These are phyloP conservation scores for Zymoseptoria crescenta DNA, from an alignment of 2,329 filamentous ascomycete genomes.

Conservation along the genomic window DNA sequence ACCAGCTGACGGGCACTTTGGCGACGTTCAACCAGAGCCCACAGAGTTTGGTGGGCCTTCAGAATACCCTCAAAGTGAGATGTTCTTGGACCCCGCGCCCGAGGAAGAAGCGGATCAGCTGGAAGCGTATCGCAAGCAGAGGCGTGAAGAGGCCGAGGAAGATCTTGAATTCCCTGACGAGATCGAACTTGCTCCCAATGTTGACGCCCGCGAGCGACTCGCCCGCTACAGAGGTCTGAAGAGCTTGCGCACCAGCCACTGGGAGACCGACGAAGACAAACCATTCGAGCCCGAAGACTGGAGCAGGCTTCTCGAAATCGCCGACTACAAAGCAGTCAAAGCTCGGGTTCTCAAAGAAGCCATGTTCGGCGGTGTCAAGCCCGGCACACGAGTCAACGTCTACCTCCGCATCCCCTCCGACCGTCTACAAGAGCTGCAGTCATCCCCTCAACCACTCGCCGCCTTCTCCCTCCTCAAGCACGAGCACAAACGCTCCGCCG, in stretches of 20 bases:
- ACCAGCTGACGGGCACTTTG: conserved; percentile 68
- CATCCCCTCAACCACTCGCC: conserved; percentile 54
- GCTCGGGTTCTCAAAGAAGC: conserved; percentile 72
- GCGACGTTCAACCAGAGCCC: conserved; percentile 44
- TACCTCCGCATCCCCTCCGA: conserved; percentile 52
- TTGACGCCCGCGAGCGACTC: conserved; percentile 76
- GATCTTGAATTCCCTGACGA: conserved; percentile 96
- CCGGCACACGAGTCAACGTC: conserved; percentile 76
- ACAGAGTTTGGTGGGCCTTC: conserved; percentile 62
- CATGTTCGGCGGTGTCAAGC: conserved; percentile 74
- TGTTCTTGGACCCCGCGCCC: conserved; percentile 71
- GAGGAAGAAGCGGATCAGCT: conserved; percentile 80
- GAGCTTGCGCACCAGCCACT: conserved; percentile 76
- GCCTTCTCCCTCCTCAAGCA: conserved; percentile 85
- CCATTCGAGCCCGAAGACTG: conserved; percentile 85
- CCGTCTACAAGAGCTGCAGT: conserved; percentile 44
- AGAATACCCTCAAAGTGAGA: conserved; percentile 89
- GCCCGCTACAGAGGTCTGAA: conserved; percentile 85
- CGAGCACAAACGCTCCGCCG: conserved; percentile 84
- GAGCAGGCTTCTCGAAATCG: conserved; percentile 73
- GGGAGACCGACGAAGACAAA: conserved; percentile 82
- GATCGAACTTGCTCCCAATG: conserved; percentile 84
- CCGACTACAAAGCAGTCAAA: conserved; percentile 81
- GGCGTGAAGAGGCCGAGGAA: conserved; percentile 73
- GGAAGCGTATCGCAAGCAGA: conserved; percentile 69